Evolutionary conservation across 1,139 yeast genomes (phyloP), one percentile per base, ranked within the genome.

Genomic region (Arxiozyma bovina): DNA sequence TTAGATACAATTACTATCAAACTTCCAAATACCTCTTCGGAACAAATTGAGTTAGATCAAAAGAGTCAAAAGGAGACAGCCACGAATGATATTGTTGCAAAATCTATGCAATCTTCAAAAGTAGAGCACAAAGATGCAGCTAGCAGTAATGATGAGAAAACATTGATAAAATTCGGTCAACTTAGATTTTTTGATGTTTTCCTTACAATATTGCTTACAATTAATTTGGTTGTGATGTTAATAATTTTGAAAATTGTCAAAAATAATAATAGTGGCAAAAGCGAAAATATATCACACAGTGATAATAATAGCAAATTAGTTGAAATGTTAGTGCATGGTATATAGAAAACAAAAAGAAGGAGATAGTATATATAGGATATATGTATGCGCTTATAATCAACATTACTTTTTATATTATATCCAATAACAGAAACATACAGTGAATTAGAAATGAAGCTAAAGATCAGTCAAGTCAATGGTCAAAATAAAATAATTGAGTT

Each of bases 391-490:
- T 27, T 7, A 27, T 27, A 27, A 27, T 27, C 30, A 8, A 27
- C 9, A 8, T 27, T 27, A 27, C 5, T 6, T 27, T 27, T 34
- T 34, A 34, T 12, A 34, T 34, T 34, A 17, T 34, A 34, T 15
- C 2, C 4, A 34, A 34, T 34, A 12, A 34, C 30, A 8, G 30
- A 27, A 27, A 27, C 9, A 8, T 27, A 42, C 6, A 42, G 23
- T 43, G 15, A 18, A 23, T 23, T 42, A 21, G 47, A n/a, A 27
- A 70, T 69, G 72, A 66, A 67, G 55, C 54, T 70, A 45, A 70
- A 68, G 52, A 56, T 67, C 1, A 55, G 57, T 40, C 58, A 61
- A 4, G 47, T 45, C 2, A 54, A 57, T 4, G 41, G 22, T 25
- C 52, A 51, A 6, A 65, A 61, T 20, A 58, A 59, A 34, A 65